Percentiles rank a stretch among this genome's conserved stretches.
Evolutionary conservation across 1,139 yeast genomes (phyloP).

Genomic region (Meyerozyma guilliermondii): DNA sequence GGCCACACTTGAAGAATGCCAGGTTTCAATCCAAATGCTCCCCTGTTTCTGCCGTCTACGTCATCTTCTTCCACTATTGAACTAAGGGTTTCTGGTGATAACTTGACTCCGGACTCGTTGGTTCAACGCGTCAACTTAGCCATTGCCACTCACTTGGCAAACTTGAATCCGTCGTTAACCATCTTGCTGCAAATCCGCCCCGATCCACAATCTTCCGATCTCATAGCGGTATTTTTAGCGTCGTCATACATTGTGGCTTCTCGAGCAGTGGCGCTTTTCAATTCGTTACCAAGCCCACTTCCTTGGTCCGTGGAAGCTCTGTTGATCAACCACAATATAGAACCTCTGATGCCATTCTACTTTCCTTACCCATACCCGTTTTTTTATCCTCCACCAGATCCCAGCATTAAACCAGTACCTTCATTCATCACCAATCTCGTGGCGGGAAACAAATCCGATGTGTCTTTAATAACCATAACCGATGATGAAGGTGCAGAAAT

Average conservation of each 20-base stretch:
- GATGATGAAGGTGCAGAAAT: constrained; percentile 27
- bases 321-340: not conserved
- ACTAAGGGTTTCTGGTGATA: not conserved
- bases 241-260: not conserved
- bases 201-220: not conserved
- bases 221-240: not conserved
- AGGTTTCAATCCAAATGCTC: not conserved
- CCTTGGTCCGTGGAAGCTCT: not conserved
- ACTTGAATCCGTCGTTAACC: not conserved
- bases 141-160: not conserved
- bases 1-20: too few relatives aligned
- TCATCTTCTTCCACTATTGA: not conserved
- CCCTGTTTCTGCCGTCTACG: not conserved
- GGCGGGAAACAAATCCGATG: constrained; percentile 2
- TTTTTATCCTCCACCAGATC: not conserved
- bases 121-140: not conserved
- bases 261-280: not conserved
- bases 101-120: not conserved
- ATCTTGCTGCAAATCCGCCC: not conserved
- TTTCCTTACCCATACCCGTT: not conserved
- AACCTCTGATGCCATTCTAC: not conserved
- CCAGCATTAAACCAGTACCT: constrained; percentile 15
- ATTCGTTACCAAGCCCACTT: not conserved
- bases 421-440: constrained; percentile 30
- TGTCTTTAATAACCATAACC: constrained; percentile 11